Conservation (phyloP, 768 basidiomycete species). For the Tephrocybe sp. region DNA sequence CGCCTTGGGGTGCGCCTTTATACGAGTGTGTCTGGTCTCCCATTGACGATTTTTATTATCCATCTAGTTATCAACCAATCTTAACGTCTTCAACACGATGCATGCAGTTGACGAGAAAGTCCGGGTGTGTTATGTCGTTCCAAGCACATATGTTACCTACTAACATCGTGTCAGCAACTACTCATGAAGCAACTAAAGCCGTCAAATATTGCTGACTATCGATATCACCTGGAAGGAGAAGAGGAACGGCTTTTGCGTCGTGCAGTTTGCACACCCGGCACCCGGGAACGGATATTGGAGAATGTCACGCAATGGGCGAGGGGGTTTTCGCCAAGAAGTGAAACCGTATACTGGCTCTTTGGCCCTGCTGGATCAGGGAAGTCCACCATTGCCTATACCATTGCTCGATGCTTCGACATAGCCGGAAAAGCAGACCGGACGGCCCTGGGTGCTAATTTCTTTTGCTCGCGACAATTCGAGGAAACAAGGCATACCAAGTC, state of each 20-base stretch:
- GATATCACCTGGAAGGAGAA: neutral
- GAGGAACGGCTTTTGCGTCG: neutral
- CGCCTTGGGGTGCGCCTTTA: too few species aligned
- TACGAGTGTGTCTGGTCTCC: too few species aligned
- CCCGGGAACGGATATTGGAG: constrained; percentile 21
- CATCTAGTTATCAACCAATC: too few species aligned
- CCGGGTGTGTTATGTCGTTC: too few species aligned
- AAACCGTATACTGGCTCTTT: constrained; percentile 9
- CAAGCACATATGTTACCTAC: too few species aligned
- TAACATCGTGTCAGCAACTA: too few species aligned
- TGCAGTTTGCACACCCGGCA: constrained; percentile 22
- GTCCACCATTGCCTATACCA: constrained; percentile 26
- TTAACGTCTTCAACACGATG: too few species aligned
- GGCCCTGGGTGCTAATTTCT: constrained; percentile 24
- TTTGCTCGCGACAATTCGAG: constrained; percentile 21
- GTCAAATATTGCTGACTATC: neutral
- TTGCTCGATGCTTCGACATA: constrained; percentile 17
- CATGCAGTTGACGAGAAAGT: too few species aligned
- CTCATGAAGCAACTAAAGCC: too few species aligned
- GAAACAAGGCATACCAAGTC: constrained; percentile 15
- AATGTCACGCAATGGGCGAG: constrained; percentile 24
- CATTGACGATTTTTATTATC: too few species aligned
- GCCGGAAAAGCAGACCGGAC: neutral
- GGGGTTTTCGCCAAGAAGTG: constrained; percentile 15
- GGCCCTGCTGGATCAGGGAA: constrained; percentile 16